A percentile compares a stretch with the other conserved stretches of the same genome.
These are phyloP conservation scores for Tubosaeta brunneosetosa DNA, from an alignment of 768 basidiomycete genomes.

Conservation along the genomic window DNA sequence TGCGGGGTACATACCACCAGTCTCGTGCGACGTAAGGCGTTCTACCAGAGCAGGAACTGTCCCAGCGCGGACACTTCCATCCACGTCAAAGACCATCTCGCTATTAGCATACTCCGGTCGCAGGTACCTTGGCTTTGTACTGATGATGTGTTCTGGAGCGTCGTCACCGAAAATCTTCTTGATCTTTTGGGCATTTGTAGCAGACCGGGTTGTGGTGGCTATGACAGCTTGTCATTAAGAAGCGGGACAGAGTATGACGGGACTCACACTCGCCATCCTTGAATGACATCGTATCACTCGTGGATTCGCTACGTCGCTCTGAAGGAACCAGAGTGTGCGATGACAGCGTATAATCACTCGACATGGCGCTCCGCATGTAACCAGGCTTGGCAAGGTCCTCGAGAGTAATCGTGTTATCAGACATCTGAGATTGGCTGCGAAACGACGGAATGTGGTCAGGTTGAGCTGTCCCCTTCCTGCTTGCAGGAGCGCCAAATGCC, in stretches of 20 bases:
- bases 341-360: constrained; percentile 24
- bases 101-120: constrained; percentile 70
- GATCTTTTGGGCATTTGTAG: constrained; percentile 50
- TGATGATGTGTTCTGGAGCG: constrained; percentile 43
- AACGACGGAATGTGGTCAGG: constrained; percentile 25
- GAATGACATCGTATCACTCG: constrained; percentile 18
- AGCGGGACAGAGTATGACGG: neutral
- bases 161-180: constrained; percentile 63
- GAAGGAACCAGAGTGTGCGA: constrained; percentile 22
- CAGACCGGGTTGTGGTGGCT: constrained; percentile 22
- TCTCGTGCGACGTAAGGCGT: constrained; percentile 86
- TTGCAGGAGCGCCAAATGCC: constrained; percentile 42
- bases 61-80: constrained; percentile 81
- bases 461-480: constrained; percentile 24
- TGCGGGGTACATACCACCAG: constrained; percentile 57
- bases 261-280: constrained; percentile 25
- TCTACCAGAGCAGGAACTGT: constrained; percentile 84
- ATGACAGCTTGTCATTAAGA: constrained; percentile 2
- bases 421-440: constrained; percentile 33
- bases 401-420: constrained; percentile 32
- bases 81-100: constrained; percentile 83
- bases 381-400: constrained; percentile 22
- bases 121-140: constrained; percentile 76
- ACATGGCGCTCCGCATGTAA: constrained; percentile 15
- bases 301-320: constrained; percentile 18